phyloP scores from a whole-genome alignment of 176 grass and related monocot genomes.

The Pontederia crassipes region DNA sequence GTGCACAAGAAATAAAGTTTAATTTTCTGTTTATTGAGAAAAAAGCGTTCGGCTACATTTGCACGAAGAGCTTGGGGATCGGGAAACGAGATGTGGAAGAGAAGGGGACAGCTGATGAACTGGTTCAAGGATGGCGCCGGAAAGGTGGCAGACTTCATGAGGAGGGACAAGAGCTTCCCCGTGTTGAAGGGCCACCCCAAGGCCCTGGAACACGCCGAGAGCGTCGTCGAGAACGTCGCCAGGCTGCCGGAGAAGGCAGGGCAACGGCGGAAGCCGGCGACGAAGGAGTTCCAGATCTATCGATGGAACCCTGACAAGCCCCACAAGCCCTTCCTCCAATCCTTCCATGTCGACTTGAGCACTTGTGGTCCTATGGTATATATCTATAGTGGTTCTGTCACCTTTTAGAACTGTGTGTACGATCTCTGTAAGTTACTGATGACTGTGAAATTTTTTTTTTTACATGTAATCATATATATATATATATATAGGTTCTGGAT shows the following conservation, averaged over 20 bases:
- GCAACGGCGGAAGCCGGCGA: not conserved
- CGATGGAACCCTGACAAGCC: constrained; percentile 61
- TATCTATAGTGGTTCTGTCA: too few species aligned
- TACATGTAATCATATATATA: not conserved
- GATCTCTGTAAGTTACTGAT: not conserved
- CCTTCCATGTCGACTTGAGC: constrained; percentile 48
- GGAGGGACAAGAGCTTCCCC: constrained; percentile 40
- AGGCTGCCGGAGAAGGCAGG: constrained; percentile 8
- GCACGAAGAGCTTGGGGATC: too few species aligned
- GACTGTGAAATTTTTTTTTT: not conserved
- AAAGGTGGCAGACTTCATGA: constrained; percentile 9
- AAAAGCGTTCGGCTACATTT: not conserved
- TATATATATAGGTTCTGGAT: constrained; percentile 67
- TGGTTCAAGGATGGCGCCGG: constrained; percentile 36
- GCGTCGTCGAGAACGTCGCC: constrained; percentile 29
- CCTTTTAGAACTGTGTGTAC: not conserved
- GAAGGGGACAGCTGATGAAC: constrained; percentile 10
- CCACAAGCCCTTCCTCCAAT: constrained; percentile 45
- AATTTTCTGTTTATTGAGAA: not conserved
- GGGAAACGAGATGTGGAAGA: constrained; percentile 15
- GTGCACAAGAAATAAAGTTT: not conserved
- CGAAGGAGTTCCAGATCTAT: constrained; percentile 64
- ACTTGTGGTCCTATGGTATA: constrained; percentile 48
- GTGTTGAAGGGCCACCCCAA: constrained; percentile 34
- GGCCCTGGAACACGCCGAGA: constrained; percentile 27